A percentile compares a stretch with the other conserved stretches of the same genome.
Evolutionary conservation across 2,329 filamentous ascomycete species (phyloP).

Genomic region (Fusarium incarnatum): DNA sequence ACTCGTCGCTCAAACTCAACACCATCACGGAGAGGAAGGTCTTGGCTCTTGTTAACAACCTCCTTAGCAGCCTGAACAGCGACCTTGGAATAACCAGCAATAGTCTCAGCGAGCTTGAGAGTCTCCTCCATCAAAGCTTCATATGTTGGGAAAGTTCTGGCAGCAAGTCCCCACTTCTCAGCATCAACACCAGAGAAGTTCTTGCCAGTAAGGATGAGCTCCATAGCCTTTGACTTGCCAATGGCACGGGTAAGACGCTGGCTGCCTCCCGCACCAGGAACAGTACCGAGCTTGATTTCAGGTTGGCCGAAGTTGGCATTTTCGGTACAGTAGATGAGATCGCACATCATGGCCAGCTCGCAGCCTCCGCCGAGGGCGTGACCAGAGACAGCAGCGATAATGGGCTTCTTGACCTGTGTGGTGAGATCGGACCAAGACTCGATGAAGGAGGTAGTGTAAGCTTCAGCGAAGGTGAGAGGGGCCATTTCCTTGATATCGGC

Average conservation of each 20-base stretch:
- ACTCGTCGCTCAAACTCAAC: conserved; percentile 94
- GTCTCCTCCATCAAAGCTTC: conserved; percentile 86
- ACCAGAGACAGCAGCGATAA: conserved; percentile 93
- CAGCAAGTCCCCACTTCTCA: conserved; percentile 89
- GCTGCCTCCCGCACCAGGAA: conserved; percentile 91
- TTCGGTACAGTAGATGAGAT: conserved; percentile 90
- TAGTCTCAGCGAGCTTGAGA: conserved; percentile 85
- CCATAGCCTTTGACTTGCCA: conserved; percentile 90
- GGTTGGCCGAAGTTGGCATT: conserved; percentile 94
- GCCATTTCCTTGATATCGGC: conserved; percentile 99
- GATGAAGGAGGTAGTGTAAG: conserved; percentile 93
- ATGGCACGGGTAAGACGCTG: conserved; percentile 87
- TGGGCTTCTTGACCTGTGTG: conserved; percentile 87
- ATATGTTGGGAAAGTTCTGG: conserved; percentile 81
- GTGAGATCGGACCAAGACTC: conserved; percentile 92
- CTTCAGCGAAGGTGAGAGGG: conserved; percentile 85
- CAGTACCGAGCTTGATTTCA: conserved; percentile 93
- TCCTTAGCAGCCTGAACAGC: conserved; percentile 92
- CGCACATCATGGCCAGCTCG: conserved; percentile 97
- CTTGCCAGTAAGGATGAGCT: conserved; percentile 87
- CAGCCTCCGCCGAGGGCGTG: conserved; percentile 96
- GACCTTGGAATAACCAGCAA: conserved; percentile 88
- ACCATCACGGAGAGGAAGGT: conserved; percentile 85
- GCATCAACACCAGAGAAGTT: conserved; percentile 87
- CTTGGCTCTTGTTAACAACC: conserved; percentile 99